Evolutionary conservation across 1,284 basidiomycete genomes (phyloP).

Genomic region (Ceratobasidium sp.): DNA sequence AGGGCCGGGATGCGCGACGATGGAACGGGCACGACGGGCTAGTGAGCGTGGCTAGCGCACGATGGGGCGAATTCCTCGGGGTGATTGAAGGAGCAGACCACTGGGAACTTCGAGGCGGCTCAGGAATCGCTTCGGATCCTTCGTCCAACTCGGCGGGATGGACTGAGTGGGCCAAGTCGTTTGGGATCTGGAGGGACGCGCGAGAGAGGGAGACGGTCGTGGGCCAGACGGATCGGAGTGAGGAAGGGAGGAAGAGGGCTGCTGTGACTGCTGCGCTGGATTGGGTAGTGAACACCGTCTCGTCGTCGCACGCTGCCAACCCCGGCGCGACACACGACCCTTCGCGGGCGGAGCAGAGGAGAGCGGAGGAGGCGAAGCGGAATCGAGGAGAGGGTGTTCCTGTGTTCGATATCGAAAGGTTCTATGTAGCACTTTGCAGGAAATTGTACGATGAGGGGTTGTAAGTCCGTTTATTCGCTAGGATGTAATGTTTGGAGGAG

Average conservation of each 20-base stretch:
- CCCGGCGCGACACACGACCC: constrained; percentile 36
- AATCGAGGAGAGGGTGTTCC: constrained; percentile 22
- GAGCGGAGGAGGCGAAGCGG: constrained; percentile 2
- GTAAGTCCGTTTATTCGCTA: too few relatives aligned
- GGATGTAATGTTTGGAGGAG: too few relatives aligned
- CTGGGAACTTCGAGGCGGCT: constrained; percentile 90
- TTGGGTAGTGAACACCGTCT: constrained; percentile 34
- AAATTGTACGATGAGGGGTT: constrained; percentile 57
- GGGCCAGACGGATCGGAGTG: not conserved
- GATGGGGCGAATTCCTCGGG: constrained; percentile 95
- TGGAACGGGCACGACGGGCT: constrained; percentile 88
- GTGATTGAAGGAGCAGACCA: constrained; percentile 93
- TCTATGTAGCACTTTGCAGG: constrained; percentile 55
- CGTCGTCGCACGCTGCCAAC: constrained; percentile 40
- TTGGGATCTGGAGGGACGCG: constrained; percentile 23
- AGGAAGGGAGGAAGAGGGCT: constrained; percentile 7
- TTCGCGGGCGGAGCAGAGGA: not conserved
- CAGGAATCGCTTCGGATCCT: not conserved
- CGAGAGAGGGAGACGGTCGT: constrained; percentile 17
- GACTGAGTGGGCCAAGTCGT: constrained; percentile 39
- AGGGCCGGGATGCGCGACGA: constrained; percentile 52
- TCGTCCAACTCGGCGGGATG: constrained; percentile 8
- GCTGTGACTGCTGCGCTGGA: constrained; percentile 35
- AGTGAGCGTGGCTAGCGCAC: constrained; percentile 89
- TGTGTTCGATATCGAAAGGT: constrained; percentile 53